Conservation (phyloP, 1,139 yeast species). For the Geotrichum aggregatum region DNA sequence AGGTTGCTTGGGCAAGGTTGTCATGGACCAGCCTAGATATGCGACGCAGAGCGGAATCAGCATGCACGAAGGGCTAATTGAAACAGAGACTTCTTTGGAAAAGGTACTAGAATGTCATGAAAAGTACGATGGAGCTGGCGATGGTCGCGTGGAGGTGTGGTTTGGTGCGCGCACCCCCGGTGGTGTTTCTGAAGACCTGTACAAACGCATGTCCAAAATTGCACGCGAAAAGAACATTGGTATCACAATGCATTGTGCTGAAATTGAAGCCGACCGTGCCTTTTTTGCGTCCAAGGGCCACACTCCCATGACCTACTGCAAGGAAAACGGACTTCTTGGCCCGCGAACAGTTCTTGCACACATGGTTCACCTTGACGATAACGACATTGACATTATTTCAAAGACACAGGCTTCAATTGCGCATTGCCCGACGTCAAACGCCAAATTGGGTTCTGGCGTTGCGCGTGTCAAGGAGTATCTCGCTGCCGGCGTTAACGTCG, state of each 20-base stretch:
- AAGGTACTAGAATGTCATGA: constrained; percentile 28
- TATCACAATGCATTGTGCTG: constrained; percentile 33
- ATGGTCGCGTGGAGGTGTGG: constrained; percentile 33
- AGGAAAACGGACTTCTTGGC: constrained; percentile 29
- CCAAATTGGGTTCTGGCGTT: constrained; percentile 34
- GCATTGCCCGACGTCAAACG: constrained; percentile 37
- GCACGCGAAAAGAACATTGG: constrained; percentile 30
- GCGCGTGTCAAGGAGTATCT: constrained; percentile 33
- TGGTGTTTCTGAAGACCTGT: constrained; percentile 22
- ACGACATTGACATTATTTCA: constrained; percentile 30
- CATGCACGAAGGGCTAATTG: constrained; percentile 26
- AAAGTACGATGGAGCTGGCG: constrained; percentile 28
- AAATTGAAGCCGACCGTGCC: constrained; percentile 31
- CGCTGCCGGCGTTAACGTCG: constrained; percentile 31
- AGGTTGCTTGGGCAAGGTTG: constrained; percentile 28
- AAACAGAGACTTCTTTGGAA: constrained; percentile 30
- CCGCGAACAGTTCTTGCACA: constrained; percentile 32
- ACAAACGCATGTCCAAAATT: constrained; percentile 20
- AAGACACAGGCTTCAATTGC: constrained; percentile 33
- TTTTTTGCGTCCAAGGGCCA: constrained; percentile 30
- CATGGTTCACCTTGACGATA: constrained; percentile 31
- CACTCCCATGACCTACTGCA: constrained; percentile 31
- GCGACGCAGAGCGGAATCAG: constrained; percentile 26
- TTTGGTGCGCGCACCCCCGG: constrained; percentile 30
- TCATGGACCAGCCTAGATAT: constrained; percentile 27